phyloP scores from a whole-genome alignment of 1,284 basidiomycete genomes.

The Mycena citricolor region DNA sequence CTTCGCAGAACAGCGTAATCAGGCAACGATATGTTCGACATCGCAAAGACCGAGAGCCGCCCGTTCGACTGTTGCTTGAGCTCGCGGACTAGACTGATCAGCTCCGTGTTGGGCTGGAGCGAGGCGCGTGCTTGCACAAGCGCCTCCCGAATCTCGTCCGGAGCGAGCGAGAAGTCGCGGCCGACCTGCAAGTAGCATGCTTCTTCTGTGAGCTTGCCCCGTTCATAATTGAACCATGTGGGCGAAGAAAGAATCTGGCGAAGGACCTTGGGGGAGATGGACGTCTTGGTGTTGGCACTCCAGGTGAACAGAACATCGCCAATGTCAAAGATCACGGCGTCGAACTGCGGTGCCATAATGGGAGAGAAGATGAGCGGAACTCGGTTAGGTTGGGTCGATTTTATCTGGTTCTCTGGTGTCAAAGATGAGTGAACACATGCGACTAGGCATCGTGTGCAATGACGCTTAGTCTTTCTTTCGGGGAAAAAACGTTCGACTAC shows the following conservation, averaged over 20 bases:
- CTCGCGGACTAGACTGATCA: constrained; percentile 47
- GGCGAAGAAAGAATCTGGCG: constrained; percentile 46
- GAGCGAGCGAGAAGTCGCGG: constrained; percentile 40
- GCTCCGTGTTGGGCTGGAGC: constrained; percentile 41
- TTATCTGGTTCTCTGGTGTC: no score
- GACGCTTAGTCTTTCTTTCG: no score
- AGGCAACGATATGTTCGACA: constrained; percentile 60
- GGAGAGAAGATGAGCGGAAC: neutral
- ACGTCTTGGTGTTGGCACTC: constrained; percentile 49
- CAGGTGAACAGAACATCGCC: constrained; percentile 60
- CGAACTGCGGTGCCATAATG: constrained; percentile 19
- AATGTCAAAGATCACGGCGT: constrained; percentile 50
- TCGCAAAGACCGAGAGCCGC: constrained; percentile 43
- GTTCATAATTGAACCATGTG: constrained; percentile 58
- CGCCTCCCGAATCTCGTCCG: constrained; percentile 41
- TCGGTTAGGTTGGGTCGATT: no score
- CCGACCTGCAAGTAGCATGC: constrained; percentile 47
- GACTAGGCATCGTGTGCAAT: no score
- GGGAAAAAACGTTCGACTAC: no score
- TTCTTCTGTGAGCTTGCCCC: constrained; percentile 45
- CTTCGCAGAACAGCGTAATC: constrained; percentile 48
- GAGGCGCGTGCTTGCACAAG: constrained; percentile 49
- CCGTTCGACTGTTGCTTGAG: constrained; percentile 34
- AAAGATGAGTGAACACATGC: no score
- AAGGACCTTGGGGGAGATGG: constrained; percentile 44